Evolutionary conservation across 2,329 filamentous ascomycete genomes (phyloP), one percentile per base, ranked within the genome.

Genomic region (Botryosphaeria dothidea): DNA sequence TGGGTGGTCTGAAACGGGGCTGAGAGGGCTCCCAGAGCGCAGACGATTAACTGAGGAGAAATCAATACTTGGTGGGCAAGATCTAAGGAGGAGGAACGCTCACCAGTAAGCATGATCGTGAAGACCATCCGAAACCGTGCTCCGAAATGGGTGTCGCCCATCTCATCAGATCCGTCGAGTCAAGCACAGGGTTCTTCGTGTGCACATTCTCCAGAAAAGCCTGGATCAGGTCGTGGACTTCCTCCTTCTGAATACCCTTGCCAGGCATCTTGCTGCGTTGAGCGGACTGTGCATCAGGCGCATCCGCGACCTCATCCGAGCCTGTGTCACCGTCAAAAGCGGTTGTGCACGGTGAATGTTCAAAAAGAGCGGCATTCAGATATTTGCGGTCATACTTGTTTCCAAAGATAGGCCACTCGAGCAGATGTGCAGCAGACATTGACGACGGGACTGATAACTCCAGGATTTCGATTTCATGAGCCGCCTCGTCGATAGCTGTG

Each of bases 161-260:
- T 13, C 61, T 54, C 19, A 69, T 70, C 21, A 74, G 52, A 21
- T 71, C 70, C 0, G 63, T 66, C 2, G 71, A 65, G 58, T 75
- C 73, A 6, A 77, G 66, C 9, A 76, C 72, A 3, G 74, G 74
- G 27, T 77, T 76, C 58, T 76, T 77, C 21, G 73, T 70, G n/a
- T 76, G 73, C 13, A 74, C 73, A 48, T 74, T 74, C 3, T 69
- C 61, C 15, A 76, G 65, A 48, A 77, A 77, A 6, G 63, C 68
- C 31, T 74, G 68, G 17, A 72, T 69, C 2, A 76, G 68, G 25
- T 66, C 52, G 2, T 65, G 66, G 15, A 75, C 68, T 56, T 75
- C 74, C 17, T 74, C 69, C 56, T 74, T 69, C 17, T 69, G 71
- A 3, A 73, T 68, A 11, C 71, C 69, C 21, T 66, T 29, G 19